A percentile compares a stretch with the other conserved stretches of the same genome.
Conservation (phyloP, 2,329 filamentous ascomycete species). For the Monilinia vaccinii-corymbosi region DNA sequence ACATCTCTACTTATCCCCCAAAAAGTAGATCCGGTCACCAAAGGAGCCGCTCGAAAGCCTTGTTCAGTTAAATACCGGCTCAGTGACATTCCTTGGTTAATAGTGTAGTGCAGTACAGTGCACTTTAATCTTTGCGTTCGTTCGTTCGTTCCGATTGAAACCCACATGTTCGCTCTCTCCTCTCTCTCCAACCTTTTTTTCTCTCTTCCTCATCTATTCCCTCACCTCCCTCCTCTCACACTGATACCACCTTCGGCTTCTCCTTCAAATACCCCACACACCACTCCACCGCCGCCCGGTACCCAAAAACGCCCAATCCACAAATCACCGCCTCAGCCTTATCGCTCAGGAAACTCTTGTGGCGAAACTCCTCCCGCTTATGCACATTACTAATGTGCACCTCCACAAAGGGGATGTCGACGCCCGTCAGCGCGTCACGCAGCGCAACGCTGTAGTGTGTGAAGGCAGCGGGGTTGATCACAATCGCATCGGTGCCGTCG, state of each 20-base stretch:
- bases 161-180: too few relatives aligned
- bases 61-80: too few relatives aligned
- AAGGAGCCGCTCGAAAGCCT: too few relatives aligned
- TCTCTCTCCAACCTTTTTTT: too few relatives aligned
- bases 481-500: constrained; percentile 49
- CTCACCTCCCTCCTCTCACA: constrained; percentile 1
- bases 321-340: constrained; percentile 68
- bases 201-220: neutral
- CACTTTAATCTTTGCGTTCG: neutral
- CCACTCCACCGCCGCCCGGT: constrained; percentile 50
- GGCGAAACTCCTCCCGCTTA: constrained; percentile 57
- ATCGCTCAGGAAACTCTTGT: constrained; percentile 64
- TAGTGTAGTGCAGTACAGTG: too few relatives aligned
- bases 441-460: constrained; percentile 71
- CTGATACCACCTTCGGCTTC: constrained; percentile 28
- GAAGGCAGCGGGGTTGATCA: constrained; percentile 69
- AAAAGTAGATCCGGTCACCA: too few relatives aligned
- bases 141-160: too few relatives aligned
- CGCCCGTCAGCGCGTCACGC: constrained; percentile 62
- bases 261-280: constrained; percentile 38
- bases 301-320: constrained; percentile 56
- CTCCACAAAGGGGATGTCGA: constrained; percentile 66
- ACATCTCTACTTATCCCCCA: too few relatives aligned
- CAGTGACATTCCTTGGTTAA: too few relatives aligned
- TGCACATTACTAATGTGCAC: constrained; percentile 72